A percentile compares a stretch with the other conserved stretches of the same genome.
phyloP scores from a whole-genome alignment of 257 asterid species.

The Capsicum baccatum region DNA sequence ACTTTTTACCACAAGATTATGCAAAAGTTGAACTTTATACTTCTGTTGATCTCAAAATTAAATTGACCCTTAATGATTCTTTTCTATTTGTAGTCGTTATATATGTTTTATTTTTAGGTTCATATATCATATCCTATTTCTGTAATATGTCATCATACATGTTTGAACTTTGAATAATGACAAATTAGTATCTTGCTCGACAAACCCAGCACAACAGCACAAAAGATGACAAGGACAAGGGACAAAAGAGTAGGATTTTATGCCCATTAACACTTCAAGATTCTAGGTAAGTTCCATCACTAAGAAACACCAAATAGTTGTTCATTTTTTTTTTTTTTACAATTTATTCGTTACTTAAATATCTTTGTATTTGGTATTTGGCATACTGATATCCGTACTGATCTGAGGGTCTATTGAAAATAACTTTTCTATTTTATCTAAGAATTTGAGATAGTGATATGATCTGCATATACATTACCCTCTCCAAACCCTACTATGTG shows the following conservation, averaged over 20 bases:
- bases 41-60: background rate
- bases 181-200: background rate
- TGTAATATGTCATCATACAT: background rate
- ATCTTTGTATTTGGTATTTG: too few relatives aligned
- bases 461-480: too few relatives aligned
- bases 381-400: too few relatives aligned
- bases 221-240: background rate
- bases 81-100: too few relatives aligned
- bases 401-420: too few relatives aligned
- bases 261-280: background rate
- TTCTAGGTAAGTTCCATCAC: background rate
- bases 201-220: background rate
- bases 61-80: background rate
- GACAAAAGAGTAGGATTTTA: background rate
- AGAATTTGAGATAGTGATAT: too few relatives aligned
- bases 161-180: background rate
- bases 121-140: background rate
- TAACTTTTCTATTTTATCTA: too few relatives aligned
- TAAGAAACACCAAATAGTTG: too few relatives aligned
- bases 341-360: too few relatives aligned
- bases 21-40: background rate
- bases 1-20: background rate
- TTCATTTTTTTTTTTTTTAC: too few relatives aligned
- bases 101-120: background rate
- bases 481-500: too few relatives aligned